phyloP scores from a whole-genome alignment of 495 filamentous ascomycete species.

The Aspergillus cristatus region DNA sequence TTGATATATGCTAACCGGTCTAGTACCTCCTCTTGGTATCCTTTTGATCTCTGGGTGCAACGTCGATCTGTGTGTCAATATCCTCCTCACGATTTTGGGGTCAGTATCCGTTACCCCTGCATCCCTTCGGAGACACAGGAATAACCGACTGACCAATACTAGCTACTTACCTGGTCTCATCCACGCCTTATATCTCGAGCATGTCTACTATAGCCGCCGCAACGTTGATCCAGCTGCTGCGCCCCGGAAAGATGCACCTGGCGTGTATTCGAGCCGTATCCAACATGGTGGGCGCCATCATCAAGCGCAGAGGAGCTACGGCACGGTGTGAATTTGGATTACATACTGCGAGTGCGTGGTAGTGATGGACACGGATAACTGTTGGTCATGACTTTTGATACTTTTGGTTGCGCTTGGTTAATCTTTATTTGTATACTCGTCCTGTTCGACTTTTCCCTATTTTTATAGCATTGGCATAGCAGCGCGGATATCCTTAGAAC shows the following conservation, averaged over 20 bases:
- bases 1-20: conserved; percentile 6
- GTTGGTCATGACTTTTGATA: no score
- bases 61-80: conserved; percentile 56
- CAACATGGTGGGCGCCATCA: conserved; percentile 52
- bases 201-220: conserved; percentile 70
- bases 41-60: conserved; percentile 55
- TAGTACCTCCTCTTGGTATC: conserved; percentile 58
- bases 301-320: conserved; percentile 28
- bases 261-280: conserved; percentile 73
- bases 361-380: no score
- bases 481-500: no score
- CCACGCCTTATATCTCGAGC: conserved; percentile 88
- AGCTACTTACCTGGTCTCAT: conserved; percentile 75
- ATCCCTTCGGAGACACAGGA: neutral
- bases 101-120: conserved; percentile 23
- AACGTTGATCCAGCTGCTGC: conserved; percentile 39
- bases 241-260: conserved; percentile 46
- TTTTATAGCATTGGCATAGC: no score
- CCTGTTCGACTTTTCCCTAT: no score
- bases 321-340: conserved; percentile 29
- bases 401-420: no score
- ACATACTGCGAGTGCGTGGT: no score
- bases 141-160: conserved; percentile 3
- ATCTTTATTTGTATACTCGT: no score
- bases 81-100: conserved; percentile 52